A percentile compares a stretch with the other conserved stretches of the same genome.
phyloP scores from a whole-genome alignment of 2,329 filamentous ascomycete genomes.

The Exophiala oligosperma region DNA sequence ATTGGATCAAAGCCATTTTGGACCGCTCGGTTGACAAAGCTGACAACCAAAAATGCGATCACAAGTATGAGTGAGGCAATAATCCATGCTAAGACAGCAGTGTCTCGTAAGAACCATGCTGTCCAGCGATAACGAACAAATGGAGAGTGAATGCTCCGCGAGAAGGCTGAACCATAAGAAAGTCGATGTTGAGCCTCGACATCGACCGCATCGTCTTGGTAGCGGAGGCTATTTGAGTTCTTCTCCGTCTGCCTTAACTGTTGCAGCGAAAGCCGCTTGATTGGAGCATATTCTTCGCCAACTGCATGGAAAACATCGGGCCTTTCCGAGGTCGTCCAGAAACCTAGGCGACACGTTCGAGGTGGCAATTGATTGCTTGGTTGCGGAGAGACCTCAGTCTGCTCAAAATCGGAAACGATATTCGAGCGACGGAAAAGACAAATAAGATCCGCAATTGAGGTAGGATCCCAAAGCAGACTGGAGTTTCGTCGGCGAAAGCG shows the following conservation, averaged over 20 bases:
- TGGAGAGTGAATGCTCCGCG: slow-evolving; percentile 53
- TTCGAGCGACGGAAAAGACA: slow-evolving; percentile 79
- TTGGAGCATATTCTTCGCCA: slow-evolving; percentile 61
- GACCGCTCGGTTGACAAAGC: slow-evolving; percentile 71
- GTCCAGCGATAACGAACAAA: slow-evolving; percentile 65
- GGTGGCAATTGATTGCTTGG: slow-evolving; percentile 52
- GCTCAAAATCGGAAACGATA: slow-evolving; percentile 69
- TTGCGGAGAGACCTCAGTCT: slow-evolving; percentile 60
- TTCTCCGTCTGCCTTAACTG: slow-evolving; percentile 19
- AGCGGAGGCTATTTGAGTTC: not conserved
- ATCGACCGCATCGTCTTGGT: slow-evolving; percentile 36
- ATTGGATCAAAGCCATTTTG: slow-evolving; percentile 70
- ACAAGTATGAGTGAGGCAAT: slow-evolving; percentile 62
- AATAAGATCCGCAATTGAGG: slow-evolving; percentile 78
- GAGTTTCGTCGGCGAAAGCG: slow-evolving; percentile 67
- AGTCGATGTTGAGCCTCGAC: slow-evolving; percentile 38
- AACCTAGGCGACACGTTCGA: slow-evolving; percentile 73
- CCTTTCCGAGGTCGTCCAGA: slow-evolving; percentile 72
- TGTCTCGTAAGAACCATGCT: slow-evolving; percentile 72
- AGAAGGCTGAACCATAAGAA: slow-evolving; percentile 45
- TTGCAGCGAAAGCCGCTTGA: slow-evolving; percentile 49
- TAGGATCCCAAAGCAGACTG: slow-evolving; percentile 81
- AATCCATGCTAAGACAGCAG: slow-evolving; percentile 65
- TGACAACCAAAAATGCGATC: slow-evolving; percentile 71
- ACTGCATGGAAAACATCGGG: slow-evolving; percentile 76